Conservation (phyloP, 1,139 yeast species). For the Zhuliangozyma parablackwelliae region DNA sequence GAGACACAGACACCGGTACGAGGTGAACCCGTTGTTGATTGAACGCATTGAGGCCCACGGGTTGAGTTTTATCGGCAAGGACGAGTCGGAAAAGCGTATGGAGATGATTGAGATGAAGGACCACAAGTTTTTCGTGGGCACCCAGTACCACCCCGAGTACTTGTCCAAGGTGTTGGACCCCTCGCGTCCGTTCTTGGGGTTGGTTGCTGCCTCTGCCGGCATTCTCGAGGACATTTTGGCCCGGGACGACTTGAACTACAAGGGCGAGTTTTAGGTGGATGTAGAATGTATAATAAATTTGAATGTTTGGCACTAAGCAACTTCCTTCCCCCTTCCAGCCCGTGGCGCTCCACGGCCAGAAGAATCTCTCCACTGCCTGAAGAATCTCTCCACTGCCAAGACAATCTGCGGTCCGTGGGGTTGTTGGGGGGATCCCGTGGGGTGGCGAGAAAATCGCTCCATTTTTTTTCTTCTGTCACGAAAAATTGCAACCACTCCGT, state of each 20-base stretch:
- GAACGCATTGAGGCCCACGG: slow-evolving; percentile 70
- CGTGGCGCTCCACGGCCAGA: too few relatives aligned
- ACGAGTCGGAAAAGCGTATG: slow-evolving; percentile 87
- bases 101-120: slow-evolving; percentile 77
- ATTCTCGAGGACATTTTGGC: slow-evolving; percentile 58
- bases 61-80: slow-evolving; percentile 86
- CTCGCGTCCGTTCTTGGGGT: slow-evolving; percentile 92
- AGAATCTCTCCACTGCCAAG: too few relatives aligned
- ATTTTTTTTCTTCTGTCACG: not conserved
- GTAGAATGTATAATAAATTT: not conserved
- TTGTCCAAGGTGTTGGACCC: slow-evolving; percentile 95
- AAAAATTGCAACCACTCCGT: not conserved
- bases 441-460: too few relatives aligned
- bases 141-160: slow-evolving; percentile 98
- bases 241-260: slow-evolving; percentile 40
- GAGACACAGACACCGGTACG: slow-evolving; percentile 98
- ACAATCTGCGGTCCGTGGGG: too few relatives aligned
- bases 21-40: slow-evolving; percentile 84
- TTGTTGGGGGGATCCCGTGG: too few relatives aligned
- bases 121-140: slow-evolving; percentile 90
- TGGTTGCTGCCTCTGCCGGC: slow-evolving; percentile 90
- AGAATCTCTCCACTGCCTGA: too few relatives aligned
- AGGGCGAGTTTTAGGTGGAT: slow-evolving; percentile 37
- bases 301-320: too few relatives aligned
- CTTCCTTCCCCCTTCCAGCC: too few relatives aligned